These are phyloP conservation scores for Atalantia buxifolia DNA, from an alignment of 345 rosid species.

Conservation along the genomic window DNA sequence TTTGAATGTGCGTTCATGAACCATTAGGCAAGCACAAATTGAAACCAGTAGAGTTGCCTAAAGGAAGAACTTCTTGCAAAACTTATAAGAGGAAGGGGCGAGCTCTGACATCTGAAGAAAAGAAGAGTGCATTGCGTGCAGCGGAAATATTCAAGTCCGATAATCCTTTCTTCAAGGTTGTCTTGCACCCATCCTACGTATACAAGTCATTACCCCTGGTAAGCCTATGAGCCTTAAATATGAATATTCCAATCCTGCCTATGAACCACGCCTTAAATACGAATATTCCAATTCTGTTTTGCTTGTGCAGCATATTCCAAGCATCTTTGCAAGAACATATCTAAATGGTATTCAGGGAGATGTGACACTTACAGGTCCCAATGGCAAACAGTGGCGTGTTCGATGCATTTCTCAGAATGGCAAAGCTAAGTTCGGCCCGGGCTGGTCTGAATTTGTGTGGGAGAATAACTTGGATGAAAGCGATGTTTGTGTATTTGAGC, in stretches of 20 bases:
- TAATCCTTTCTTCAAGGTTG: constrained; percentile 37
- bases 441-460: constrained; percentile 53
- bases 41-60: not conserved
- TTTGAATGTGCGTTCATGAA: constrained; percentile 11
- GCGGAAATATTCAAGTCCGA: constrained; percentile 28
- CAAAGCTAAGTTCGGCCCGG: constrained; percentile 40
- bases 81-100: constrained; percentile 18
- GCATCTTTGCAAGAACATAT: constrained; percentile 39
- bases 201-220: constrained; percentile 33
- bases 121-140: constrained; percentile 19
- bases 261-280: not conserved
- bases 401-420: constrained; percentile 32
- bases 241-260: not conserved
- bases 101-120: constrained; percentile 28
- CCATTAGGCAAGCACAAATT: constrained; percentile 1
- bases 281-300: not conserved
- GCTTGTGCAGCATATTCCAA: constrained; percentile 47
- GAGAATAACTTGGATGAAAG: constrained; percentile 54
- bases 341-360: constrained; percentile 33
- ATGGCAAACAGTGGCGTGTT: constrained; percentile 49
- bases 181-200: constrained; percentile 33
- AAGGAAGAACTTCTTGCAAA: not conserved
- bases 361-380: constrained; percentile 38
- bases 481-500: constrained; percentile 59
- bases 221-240: constrained; percentile 5